A percentile compares a stretch with the other conserved stretches of the same genome.
phyloP scores from a whole-genome alignment of 192 early-diverging fungal species.

The Lobosporangium transversale region DNA sequence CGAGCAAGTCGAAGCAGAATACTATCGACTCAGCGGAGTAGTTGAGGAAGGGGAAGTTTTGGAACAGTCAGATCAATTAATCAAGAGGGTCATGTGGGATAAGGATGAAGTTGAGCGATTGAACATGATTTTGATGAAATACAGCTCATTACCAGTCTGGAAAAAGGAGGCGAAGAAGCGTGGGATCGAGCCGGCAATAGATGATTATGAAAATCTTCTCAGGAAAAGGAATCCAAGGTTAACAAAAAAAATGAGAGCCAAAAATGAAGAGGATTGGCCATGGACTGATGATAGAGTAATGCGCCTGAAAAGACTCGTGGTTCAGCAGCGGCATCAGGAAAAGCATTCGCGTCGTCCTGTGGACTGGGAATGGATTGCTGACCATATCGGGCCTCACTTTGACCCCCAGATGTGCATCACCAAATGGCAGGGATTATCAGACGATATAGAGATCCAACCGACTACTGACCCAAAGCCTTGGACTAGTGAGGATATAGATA shows the following conservation, averaged over 20 bases:
- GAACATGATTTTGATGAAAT: conserved; percentile 33
- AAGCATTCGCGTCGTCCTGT: neutral
- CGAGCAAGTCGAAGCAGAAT: conserved; percentile 34
- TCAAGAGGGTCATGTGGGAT: too few relatives aligned
- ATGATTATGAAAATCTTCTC: conserved; percentile 20
- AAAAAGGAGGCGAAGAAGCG: conserved; percentile 4
- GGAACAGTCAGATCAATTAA: too few relatives aligned
- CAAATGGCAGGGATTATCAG: conserved; percentile 26
- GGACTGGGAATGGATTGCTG: conserved; percentile 47
- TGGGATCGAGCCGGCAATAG: conserved; percentile 1
- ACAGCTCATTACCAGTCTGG: conserved; percentile 30
- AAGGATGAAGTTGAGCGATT: conserved; percentile 9
- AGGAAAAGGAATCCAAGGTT: neutral
- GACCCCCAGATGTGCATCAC: conserved; percentile 31
- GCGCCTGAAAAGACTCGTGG: conserved; percentile 22
- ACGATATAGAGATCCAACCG: neutral
- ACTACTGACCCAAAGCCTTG: conserved; percentile 9
- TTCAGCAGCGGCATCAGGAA: conserved; percentile 30
- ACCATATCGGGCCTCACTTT: conserved; percentile 39
- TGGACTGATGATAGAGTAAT: conserved; percentile 8
- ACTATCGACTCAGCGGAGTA: conserved; percentile 36
- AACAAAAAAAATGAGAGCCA: neutral
- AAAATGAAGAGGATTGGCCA: too few relatives aligned
- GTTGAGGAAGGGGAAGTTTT: neutral
- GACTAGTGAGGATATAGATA: conserved; percentile 6